Percentiles rank a stretch among this genome's conserved stretches.
Evolutionary conservation across 2,329 filamentous ascomycete genomes (phyloP).

Genomic region (Colletotrichum chlorophyti): DNA sequence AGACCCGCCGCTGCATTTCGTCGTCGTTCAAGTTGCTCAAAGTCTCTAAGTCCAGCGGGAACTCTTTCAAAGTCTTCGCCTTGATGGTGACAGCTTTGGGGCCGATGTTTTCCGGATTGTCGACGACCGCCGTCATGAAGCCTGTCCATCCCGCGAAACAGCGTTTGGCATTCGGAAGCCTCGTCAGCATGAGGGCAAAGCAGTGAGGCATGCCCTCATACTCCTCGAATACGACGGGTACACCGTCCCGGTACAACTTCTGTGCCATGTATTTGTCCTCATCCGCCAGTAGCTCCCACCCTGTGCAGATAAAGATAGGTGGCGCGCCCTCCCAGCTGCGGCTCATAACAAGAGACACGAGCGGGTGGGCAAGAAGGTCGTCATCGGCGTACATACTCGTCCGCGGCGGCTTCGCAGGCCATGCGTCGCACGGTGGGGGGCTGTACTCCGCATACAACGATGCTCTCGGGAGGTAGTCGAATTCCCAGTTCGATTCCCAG

Average conservation of each 20-base stretch:
- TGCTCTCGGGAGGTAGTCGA: conserved; percentile 69
- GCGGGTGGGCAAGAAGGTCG: conserved; percentile 65
- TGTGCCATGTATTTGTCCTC: conserved; percentile 68
- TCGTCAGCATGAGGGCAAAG: conserved; percentile 66
- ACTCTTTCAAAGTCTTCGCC: conserved; percentile 59
- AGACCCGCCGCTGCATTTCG: conserved; percentile 49
- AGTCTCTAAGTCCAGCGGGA: conserved; percentile 47
- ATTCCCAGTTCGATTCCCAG: conserved; percentile 56
- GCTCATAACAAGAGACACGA: conserved; percentile 68
- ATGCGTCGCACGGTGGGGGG: conserved; percentile 55
- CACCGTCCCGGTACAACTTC: conserved; percentile 62
- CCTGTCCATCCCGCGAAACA: conserved; percentile 62
- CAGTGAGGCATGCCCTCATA: conserved; percentile 85
- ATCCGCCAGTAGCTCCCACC: conserved; percentile 75
- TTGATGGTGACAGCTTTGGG: conserved; percentile 53
- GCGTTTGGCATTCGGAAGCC: conserved; percentile 50
- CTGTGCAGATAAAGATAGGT: conserved; percentile 72
- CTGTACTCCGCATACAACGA: conserved; percentile 34
- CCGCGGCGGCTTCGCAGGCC: conserved; percentile 64
- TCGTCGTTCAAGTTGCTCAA: conserved; percentile 52
- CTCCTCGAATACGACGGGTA: conserved; percentile 70
- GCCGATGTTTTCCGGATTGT: conserved; percentile 39
- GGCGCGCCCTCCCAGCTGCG: conserved; percentile 66
- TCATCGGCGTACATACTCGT: conserved; percentile 62
- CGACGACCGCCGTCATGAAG: conserved; percentile 58